Percentiles rank a stretch among this genome's conserved stretches.
These are phyloP conservation scores for Cynanchum wilfordii DNA, from an alignment of 257 asterid species.

Conservation along the genomic window DNA sequence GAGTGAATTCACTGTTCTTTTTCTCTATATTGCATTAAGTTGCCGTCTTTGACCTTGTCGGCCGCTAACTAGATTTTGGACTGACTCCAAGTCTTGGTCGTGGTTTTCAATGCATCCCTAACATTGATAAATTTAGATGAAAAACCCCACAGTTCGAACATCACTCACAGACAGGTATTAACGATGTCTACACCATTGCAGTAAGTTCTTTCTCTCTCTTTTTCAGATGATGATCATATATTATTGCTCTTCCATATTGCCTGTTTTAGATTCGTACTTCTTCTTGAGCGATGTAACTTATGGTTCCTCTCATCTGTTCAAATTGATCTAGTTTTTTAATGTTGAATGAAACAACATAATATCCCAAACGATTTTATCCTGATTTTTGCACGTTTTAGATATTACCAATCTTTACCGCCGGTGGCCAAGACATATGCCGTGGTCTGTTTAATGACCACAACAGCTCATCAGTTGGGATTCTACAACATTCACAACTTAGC, in stretches of 20 bases:
- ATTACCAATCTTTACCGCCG: slow-evolving; percentile 47
- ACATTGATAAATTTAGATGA: background rate
- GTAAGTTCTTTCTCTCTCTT: slow-evolving; percentile 7
- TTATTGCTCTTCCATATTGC: background rate
- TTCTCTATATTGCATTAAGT: too few relatives aligned
- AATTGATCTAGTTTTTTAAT: background rate
- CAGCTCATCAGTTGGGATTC: slow-evolving; percentile 29
- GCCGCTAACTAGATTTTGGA: background rate
- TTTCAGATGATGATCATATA: background rate
- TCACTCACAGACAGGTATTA: background rate
- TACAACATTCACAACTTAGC: slow-evolving; percentile 21
- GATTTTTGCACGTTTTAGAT: slow-evolving; percentile 19
- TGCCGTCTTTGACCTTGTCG: background rate
- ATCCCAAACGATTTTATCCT: background rate
- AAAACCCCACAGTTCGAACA: background rate
- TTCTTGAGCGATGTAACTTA: background rate
- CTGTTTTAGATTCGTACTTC: background rate
- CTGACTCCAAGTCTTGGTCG: background rate
- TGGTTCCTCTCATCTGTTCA: background rate
- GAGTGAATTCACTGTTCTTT: background rate
- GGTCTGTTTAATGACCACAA: slow-evolving; percentile 34
- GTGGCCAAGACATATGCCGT: slow-evolving; percentile 44
- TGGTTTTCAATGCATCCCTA: background rate
- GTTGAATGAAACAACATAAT: too few relatives aligned
- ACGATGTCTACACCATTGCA: slow-evolving; percentile 21